Evolutionary conservation across 176 grass and related monocot genomes (phyloP), one percentile per base, ranked within the genome.

Genomic region (Themeda triandra): DNA sequence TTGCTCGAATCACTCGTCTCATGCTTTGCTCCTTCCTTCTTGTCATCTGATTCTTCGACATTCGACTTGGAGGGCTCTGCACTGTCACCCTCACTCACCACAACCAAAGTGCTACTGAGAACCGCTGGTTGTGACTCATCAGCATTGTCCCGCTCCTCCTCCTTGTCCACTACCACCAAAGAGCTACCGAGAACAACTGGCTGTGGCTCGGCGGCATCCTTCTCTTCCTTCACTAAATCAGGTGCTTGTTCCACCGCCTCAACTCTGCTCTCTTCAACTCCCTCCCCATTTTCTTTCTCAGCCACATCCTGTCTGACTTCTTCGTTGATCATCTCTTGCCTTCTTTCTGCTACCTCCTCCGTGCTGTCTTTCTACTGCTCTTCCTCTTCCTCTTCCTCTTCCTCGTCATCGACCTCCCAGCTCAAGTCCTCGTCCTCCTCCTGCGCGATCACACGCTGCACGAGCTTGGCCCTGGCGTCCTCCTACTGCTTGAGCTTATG

Each of bases 371-470:
- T 66, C 30, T 59, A 33, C 15, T n/a, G n/a, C n/a, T n/a, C n/a
- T n/a, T 75, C 81, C 29, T 87, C 80, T 30, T 87, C 90, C 21
- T 92, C 84, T 56, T 56, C 51, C 66, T 82, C 77, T 0, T 83
- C 73, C 29, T 90, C 91, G 12, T 95, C 89, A 45, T 86, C 91
- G 65, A 93, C 86, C 17, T 93, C 92, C 92, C 96, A 93, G 75
- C 89, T 95, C 80, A 95, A 73, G 71, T 95, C 96, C 83, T 98
- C 96, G 21, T 98, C 95, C 27, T 91, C 91, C 51, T 93, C 96
- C 69, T 69, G 83, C 2, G 87, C 85, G 23, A 94, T 92, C 21
- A 87, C 93, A 24, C 93, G 85, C 73, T 92, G 95, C 63, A 98
- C 96, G 15, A 98, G n/a, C n/a, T n/a, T n/a, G n/a, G n/a, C n/a